Percentiles rank a stretch among this genome's conserved stretches.
Evolutionary conservation across 2,329 filamentous ascomycete species (phyloP).

Genomic region (Aspergillus hortae): DNA sequence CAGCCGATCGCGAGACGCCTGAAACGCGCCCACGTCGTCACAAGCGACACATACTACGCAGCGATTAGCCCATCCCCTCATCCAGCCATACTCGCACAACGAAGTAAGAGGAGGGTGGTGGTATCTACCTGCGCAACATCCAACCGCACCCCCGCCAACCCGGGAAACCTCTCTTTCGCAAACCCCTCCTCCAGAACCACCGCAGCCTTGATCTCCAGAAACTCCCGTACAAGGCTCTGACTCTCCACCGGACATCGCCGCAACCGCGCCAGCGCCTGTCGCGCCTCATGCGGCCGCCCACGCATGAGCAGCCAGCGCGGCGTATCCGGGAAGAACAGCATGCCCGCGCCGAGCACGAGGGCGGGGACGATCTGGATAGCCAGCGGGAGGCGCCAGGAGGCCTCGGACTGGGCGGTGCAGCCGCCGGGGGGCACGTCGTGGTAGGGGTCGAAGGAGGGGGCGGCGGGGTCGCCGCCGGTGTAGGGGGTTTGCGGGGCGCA

Average conservation of each 20-base stretch:
- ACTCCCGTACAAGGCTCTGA: conserved; percentile 48
- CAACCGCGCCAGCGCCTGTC: conserved; percentile 46
- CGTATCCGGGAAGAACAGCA: conserved; percentile 53
- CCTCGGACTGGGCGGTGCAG: conserved; percentile 49
- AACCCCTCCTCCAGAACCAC: conserved; percentile 36
- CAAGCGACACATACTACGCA: conserved; percentile 29
- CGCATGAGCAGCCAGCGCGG: conserved; percentile 53
- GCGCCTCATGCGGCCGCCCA: conserved; percentile 48
- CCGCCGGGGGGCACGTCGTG: conserved; percentile 44
- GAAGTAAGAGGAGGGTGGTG: neutral
- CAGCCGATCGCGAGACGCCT: conserved; percentile 38
- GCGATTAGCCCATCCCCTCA: neutral
- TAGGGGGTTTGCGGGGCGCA: conserved; percentile 50
- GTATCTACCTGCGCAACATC: conserved; percentile 29
- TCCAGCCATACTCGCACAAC: neutral
- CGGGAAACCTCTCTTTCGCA: conserved; percentile 26
- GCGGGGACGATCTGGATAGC: conserved; percentile 45
- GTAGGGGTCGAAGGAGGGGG: conserved; percentile 39
- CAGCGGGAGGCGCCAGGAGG: conserved; percentile 47
- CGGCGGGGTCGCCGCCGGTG: conserved; percentile 39
- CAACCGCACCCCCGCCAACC: conserved; percentile 25
- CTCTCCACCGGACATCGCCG: conserved; percentile 47
- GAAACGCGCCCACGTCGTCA: conserved; percentile 34
- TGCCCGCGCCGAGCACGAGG: conserved; percentile 35
- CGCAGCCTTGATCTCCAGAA: conserved; percentile 48